These are phyloP conservation scores for Escovopsis sp. DNA, from an alignment of 2,329 filamentous ascomycete species.

Conservation along the genomic window DNA sequence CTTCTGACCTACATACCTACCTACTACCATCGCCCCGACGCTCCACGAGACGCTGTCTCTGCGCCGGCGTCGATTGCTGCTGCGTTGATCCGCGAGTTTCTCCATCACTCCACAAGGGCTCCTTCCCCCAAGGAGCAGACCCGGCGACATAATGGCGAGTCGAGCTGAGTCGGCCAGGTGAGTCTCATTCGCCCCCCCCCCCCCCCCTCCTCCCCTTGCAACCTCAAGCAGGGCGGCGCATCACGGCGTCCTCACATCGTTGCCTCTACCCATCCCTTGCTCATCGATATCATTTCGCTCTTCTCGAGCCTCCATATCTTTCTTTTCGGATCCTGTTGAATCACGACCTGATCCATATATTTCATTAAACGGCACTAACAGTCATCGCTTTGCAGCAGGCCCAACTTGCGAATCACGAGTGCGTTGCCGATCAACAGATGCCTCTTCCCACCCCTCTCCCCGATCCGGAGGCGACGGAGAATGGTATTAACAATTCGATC, in stretches of 20 bases:
- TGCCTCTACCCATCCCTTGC: slow-evolving; percentile 2
- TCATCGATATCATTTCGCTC: no score
- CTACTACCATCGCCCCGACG: slow-evolving; percentile 3
- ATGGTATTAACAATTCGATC: slow-evolving; percentile 8
- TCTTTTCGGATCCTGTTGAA: no score
- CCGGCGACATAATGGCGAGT: slow-evolving; percentile 6
- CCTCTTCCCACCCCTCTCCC: no score
- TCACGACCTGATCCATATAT: no score
- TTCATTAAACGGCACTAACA: no score
- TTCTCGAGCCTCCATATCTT: no score
- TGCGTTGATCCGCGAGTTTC: background rate
- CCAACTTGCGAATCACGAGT: slow-evolving; percentile 92
- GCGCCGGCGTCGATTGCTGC: slow-evolving; percentile 1
- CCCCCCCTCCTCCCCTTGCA: background rate
- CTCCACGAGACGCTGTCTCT: slow-evolving; percentile 1
- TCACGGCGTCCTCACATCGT: background rate
- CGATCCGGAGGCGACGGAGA: no score
- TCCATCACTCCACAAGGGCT: no score
- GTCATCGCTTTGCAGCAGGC: slow-evolving; percentile 55
- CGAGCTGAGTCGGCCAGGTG: slow-evolving; percentile 5
- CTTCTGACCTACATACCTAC: no score
- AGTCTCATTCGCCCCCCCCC: no score
- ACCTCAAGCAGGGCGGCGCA: background rate
- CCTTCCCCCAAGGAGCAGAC: no score
- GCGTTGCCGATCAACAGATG: slow-evolving; percentile 21